These are phyloP conservation scores for Zygoascus hellenicus DNA, from an alignment of 1,139 yeast species.

Conservation along the genomic window DNA sequence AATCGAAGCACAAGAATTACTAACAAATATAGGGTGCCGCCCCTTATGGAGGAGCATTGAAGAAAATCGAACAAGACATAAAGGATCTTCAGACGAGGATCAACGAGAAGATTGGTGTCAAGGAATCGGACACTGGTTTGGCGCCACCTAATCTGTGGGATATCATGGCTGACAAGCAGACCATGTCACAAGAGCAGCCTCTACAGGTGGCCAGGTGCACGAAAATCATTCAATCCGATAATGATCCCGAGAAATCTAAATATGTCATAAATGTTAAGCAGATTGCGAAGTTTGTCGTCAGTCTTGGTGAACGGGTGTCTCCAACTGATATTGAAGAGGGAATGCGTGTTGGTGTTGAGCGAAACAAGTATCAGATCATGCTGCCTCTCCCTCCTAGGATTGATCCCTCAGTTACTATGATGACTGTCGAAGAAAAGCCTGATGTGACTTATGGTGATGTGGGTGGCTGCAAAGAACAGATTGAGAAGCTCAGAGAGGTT, in stretches of 20 bases:
- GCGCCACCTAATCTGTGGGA: conserved; percentile 98
- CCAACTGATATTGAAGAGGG: conserved; percentile 99
- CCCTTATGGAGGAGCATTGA: conserved; percentile 79
- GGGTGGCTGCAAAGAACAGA: conserved; percentile 97
- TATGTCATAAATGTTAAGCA: conserved; percentile 96
- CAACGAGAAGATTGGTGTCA: conserved; percentile 88
- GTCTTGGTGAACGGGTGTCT: conserved; percentile 90
- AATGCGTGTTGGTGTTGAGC: conserved; percentile 98
- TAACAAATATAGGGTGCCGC: conserved; percentile 62
- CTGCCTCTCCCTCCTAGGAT: conserved; percentile 95
- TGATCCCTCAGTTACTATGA: conserved; percentile 98
- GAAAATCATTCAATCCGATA: conserved; percentile 71
- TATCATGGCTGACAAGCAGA: conserved; percentile 89
- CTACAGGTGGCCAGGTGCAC: conserved; percentile 98
- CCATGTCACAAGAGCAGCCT: conserved; percentile 91
- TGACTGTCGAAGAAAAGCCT: conserved; percentile 99
- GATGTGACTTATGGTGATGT: conserved; percentile 80
- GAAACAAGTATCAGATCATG: conserved; percentile 94
- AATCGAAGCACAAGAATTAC: not conserved
- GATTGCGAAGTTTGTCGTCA: conserved; percentile 96
- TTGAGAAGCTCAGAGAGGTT: conserved; percentile 93
- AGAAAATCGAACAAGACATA: conserved; percentile 77
- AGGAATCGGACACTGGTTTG: conserved; percentile 92
- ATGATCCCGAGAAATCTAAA: conserved; percentile 76
- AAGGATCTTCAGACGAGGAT: conserved; percentile 77